Percentiles rank a stretch among this genome's conserved stretches.
phyloP scores from a whole-genome alignment of 2,329 filamentous ascomycete genomes.

The Colletotrichum lupini region DNA sequence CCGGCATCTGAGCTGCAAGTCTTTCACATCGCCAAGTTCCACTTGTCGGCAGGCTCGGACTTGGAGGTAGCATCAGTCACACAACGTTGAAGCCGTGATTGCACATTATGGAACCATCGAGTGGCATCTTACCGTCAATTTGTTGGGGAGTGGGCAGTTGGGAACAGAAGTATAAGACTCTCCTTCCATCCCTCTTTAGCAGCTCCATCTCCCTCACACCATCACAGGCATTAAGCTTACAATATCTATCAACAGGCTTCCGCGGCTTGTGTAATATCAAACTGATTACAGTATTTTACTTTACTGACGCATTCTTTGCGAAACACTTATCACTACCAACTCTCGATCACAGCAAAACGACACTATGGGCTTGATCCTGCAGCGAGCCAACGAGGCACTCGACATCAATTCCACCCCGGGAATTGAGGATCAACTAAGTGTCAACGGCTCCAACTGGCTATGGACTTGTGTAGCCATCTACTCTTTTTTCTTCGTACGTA shows the following conservation, averaged over 20 bases:
- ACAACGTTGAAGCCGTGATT: background rate
- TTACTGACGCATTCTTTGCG: too few species aligned
- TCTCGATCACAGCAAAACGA: background rate
- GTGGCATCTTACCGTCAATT: background rate
- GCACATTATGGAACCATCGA: conserved; percentile 1
- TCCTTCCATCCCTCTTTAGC: background rate
- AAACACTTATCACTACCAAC: background rate
- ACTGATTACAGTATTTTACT: background rate
- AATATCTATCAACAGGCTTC: background rate
- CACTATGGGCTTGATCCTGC: conserved; percentile 46
- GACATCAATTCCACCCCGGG: conserved; percentile 57
- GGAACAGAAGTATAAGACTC: conserved; percentile 18
- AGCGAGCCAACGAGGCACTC: conserved; percentile 57
- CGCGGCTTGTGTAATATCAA: too few species aligned
- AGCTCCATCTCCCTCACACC: background rate
- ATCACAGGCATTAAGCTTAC: background rate
- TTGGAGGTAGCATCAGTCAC: conserved; percentile 5
- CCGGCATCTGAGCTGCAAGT: background rate
- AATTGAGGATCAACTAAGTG: conserved; percentile 50
- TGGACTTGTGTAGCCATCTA: conserved; percentile 65
- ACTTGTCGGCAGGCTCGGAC: background rate
- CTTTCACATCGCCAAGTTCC: background rate
- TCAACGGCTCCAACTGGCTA: conserved; percentile 65
- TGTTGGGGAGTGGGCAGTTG: background rate
- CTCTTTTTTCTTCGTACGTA: conserved; percentile 55